A percentile compares a stretch with the other conserved stretches of the same genome.
These are phyloP conservation scores for Agaricus blazei DNA, from an alignment of 768 basidiomycete genomes.

Conservation along the genomic window DNA sequence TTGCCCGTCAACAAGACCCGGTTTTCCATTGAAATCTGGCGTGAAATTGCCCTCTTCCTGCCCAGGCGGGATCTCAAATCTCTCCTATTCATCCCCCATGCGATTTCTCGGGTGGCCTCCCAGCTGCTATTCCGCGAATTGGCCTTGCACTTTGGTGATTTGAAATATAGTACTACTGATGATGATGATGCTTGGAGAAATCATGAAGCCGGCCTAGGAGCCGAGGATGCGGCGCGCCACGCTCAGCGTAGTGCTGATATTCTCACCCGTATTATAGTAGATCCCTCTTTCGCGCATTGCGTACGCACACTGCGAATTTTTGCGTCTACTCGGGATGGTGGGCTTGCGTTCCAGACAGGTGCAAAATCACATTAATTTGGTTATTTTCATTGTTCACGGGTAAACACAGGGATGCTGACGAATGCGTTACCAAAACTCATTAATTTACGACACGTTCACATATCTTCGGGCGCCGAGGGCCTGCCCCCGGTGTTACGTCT, in stretches of 20 bases:
- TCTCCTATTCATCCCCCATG: constrained; percentile 59
- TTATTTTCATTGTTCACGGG: background rate
- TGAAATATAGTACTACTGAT: constrained; percentile 17
- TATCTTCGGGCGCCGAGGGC: constrained; percentile 51
- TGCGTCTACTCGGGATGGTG: constrained; percentile 39
- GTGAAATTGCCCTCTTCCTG: constrained; percentile 58
- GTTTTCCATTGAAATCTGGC: constrained; percentile 69
- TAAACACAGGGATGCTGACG: constrained; percentile 52
- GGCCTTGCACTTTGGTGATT: constrained; percentile 53
- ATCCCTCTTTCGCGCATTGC: constrained; percentile 51
- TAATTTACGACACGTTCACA: constrained; percentile 56
- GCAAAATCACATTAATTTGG: constrained; percentile 5
- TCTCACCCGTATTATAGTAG: constrained; percentile 59
- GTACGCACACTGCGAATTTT: constrained; percentile 57
- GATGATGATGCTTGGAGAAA: constrained; percentile 13
- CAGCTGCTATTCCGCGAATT: constrained; percentile 62
- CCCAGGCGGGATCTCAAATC: constrained; percentile 62
- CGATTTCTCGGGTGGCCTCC: constrained; percentile 62
- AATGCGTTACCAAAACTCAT: constrained; percentile 61
- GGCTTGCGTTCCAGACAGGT: constrained; percentile 66
- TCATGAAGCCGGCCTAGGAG: constrained; percentile 8
- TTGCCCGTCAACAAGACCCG: constrained; percentile 36
- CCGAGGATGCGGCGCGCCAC: constrained; percentile 42
- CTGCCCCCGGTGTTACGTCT: constrained; percentile 48
- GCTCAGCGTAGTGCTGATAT: constrained; percentile 69